These are phyloP conservation scores for Lentinus brumalis DNA, from an alignment of 768 basidiomycete genomes.

Conservation along the genomic window DNA sequence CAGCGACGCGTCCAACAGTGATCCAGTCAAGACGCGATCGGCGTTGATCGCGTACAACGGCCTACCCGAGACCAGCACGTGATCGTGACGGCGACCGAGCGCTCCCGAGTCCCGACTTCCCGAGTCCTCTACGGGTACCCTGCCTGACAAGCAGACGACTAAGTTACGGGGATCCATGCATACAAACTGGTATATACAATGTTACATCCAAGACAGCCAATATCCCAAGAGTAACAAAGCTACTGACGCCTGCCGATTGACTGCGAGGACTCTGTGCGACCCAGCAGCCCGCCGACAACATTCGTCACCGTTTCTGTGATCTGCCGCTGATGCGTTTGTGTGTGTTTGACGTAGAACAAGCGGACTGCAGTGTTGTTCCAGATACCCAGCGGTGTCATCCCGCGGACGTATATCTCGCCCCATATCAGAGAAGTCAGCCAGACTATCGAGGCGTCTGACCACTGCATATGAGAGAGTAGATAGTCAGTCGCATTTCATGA, in stretches of 20 bases:
- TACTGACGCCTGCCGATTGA: conserved; percentile 27
- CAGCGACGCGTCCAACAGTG: conserved; percentile 5
- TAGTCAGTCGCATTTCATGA: conserved; percentile 8
- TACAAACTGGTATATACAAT: background rate
- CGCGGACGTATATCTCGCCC: conserved; percentile 93
- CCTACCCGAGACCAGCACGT: conserved; percentile 1
- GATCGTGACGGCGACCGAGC: conserved; percentile 5
- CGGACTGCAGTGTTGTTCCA: conserved; percentile 92
- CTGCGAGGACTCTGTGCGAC: conserved; percentile 40
- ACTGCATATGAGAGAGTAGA: conserved; percentile 46
- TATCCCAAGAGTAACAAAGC: background rate
- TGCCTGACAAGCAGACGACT: too few species aligned
- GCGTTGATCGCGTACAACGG: conserved; percentile 2
- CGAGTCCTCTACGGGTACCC: background rate
- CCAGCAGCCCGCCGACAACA: conserved; percentile 77
- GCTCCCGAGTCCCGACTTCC: too few species aligned
- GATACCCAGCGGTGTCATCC: conserved; percentile 82
- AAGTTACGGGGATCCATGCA: background rate
- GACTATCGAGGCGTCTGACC: conserved; percentile 88
- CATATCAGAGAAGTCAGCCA: conserved; percentile 95
- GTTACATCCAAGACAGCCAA: background rate
- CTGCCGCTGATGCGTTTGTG: conserved; percentile 66
- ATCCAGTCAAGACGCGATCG: conserved; percentile 11
- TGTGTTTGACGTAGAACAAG: conserved; percentile 89
- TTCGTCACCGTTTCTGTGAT: conserved; percentile 79